Percentiles rank a stretch among this genome's conserved stretches.
These are phyloP conservation scores for Scleroderma bovista DNA, from an alignment of 768 basidiomycete species.

Conservation along the genomic window DNA sequence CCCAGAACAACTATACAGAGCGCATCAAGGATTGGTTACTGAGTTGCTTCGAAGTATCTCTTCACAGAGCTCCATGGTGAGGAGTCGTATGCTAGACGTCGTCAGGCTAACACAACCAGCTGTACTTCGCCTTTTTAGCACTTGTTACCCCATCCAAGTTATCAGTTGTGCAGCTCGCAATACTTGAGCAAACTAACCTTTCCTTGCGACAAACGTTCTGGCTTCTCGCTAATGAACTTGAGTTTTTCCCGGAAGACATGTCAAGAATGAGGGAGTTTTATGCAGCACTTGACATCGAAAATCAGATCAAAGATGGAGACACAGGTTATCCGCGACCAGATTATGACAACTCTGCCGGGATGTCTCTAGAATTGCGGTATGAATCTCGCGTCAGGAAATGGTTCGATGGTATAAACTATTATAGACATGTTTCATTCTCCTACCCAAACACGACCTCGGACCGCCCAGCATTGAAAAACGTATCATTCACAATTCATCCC, in stretches of 20 bases:
- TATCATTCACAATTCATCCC: constrained; percentile 26
- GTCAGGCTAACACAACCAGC: constrained; percentile 1
- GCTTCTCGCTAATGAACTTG: constrained; percentile 4
- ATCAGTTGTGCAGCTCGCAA: constrained; percentile 26
- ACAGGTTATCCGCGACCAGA: constrained; percentile 19
- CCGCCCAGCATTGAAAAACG: constrained; percentile 17
- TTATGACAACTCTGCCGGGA: constrained; percentile 6
- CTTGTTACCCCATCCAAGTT: constrained; percentile 20
- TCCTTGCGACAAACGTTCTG: constrained; percentile 20
- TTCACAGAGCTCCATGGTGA: constrained; percentile 14
- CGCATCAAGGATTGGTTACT: constrained; percentile 1
- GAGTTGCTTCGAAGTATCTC: constrained; percentile 7
- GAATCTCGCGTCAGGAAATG: not conserved
- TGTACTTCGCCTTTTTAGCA: constrained; percentile 27
- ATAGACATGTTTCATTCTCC: constrained; percentile 45
- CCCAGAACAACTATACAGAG: constrained; percentile 10
- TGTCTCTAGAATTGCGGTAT: constrained; percentile 17
- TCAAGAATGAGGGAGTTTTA: constrained; percentile 22
- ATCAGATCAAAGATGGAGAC: constrained; percentile 23
- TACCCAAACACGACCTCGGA: constrained; percentile 40
- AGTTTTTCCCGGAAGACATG: constrained; percentile 10
- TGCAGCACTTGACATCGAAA: constrained; percentile 12
- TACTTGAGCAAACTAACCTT: constrained; percentile 21
- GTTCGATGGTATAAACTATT: not conserved
- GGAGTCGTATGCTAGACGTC: not conserved